These are phyloP conservation scores for Trametes villosa DNA, from an alignment of 768 basidiomycete genomes.

Conservation along the genomic window DNA sequence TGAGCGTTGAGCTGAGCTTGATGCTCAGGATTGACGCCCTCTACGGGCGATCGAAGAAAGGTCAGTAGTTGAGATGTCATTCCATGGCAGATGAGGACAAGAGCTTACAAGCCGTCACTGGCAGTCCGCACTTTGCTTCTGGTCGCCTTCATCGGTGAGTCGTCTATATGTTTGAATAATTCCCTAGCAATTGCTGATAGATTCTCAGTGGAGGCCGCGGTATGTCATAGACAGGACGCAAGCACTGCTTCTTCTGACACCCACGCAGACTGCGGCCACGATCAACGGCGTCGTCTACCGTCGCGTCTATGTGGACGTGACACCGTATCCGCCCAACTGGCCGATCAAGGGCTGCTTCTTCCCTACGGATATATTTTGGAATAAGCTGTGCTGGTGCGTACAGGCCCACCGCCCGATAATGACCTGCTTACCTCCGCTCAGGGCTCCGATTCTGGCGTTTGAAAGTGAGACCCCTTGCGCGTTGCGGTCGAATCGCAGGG, in stretches of 20 bases:
- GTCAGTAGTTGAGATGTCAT: neutral
- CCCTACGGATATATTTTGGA: neutral
- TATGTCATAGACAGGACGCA: neutral
- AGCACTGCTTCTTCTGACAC: neutral
- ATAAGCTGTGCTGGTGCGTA: constrained; percentile 19
- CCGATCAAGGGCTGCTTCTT: constrained; percentile 19
- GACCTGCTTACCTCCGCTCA: neutral
- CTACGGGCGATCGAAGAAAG: constrained; percentile 15
- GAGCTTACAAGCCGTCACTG: too few relatives aligned
- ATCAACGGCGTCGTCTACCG: neutral
- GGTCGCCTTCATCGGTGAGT: neutral
- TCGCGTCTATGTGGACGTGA: neutral
- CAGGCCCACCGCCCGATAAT: too few relatives aligned
- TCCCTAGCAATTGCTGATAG: neutral
- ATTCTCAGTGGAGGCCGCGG: neutral
- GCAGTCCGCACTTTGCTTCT: constrained; percentile 1
- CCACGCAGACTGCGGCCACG: neutral
- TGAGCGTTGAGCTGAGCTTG: constrained; percentile 25
- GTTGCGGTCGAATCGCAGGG: neutral
- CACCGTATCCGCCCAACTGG: constrained; percentile 13
- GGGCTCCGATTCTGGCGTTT: constrained; percentile 19
- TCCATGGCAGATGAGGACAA: too few relatives aligned
- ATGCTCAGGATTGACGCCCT: constrained; percentile 26
- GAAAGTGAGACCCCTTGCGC: constrained; percentile 12
- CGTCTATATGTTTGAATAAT: too few relatives aligned